phyloP scores from a whole-genome alignment of 1,284 basidiomycete genomes.

The Crucibulum parvulum region DNA sequence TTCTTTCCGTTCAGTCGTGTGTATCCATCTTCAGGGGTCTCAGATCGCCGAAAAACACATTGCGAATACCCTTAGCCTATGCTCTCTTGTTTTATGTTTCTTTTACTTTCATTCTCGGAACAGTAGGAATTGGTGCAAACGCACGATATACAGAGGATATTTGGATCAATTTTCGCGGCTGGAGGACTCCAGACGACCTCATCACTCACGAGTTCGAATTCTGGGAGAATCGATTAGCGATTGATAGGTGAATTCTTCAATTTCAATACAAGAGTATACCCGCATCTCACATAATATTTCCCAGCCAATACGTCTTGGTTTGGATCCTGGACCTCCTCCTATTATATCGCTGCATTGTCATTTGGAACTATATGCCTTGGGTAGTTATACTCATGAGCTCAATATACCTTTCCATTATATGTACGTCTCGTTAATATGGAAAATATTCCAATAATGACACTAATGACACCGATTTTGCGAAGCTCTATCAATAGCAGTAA shows the following conservation, averaged over 20 bases:
- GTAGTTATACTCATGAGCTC: neutral
- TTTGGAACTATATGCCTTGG: neutral
- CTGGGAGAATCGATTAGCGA: neutral
- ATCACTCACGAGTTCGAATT: neutral
- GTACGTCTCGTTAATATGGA: neutral
- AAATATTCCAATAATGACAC: neutral
- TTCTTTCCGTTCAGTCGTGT: neutral
- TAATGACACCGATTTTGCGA: neutral
- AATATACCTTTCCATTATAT: neutral
- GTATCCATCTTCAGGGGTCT: neutral
- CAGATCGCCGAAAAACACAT: neutral
- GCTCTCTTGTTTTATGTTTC: neutral
- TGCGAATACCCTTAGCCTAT: neutral
- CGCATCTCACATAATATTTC: neutral
- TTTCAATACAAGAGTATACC: neutral
- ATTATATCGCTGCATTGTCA: neutral
- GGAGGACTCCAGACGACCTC: neutral
- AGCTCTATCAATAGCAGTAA: slow-evolving; percentile 31
- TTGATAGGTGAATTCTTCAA: neutral
- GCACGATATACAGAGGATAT: neutral
- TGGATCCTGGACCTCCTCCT: neutral
- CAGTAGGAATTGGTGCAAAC: neutral
- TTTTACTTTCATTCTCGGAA: neutral
- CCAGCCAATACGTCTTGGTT: neutral
- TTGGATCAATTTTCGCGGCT: neutral